Evolutionary conservation across 2,329 filamentous ascomycete species (phyloP).

Genomic region (Microascus cirrosus): DNA sequence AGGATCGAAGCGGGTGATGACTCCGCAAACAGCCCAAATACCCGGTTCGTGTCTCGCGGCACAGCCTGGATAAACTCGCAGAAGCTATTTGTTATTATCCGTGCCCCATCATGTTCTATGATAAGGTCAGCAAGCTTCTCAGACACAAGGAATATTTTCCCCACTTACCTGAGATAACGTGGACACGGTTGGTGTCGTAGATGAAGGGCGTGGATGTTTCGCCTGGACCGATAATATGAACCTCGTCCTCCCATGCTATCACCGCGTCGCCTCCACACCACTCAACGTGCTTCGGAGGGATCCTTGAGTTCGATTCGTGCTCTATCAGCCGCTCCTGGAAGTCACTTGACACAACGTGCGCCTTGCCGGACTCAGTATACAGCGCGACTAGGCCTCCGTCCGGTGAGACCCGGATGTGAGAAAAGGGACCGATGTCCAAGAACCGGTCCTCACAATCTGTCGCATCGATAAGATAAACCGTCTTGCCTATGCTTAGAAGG

Average conservation of each 20-base stretch:
- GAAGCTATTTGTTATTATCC: slow-evolving; percentile 82
- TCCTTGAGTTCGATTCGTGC: slow-evolving; percentile 79
- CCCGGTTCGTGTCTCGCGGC: slow-evolving; percentile 72
- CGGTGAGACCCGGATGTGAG: slow-evolving; percentile 80
- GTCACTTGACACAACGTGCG: slow-evolving; percentile 90
- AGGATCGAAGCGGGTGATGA: slow-evolving; percentile 87
- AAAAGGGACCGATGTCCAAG: slow-evolving; percentile 85
- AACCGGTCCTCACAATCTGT: slow-evolving; percentile 85
- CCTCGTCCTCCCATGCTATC: slow-evolving; percentile 94
- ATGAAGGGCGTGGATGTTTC: slow-evolving; percentile 69
- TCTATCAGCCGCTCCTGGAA: slow-evolving; percentile 89
- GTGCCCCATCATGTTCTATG: slow-evolving; percentile 70
- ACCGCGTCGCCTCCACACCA: slow-evolving; percentile 97
- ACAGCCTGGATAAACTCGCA: slow-evolving; percentile 97
- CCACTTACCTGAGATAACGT: slow-evolving; percentile 66
- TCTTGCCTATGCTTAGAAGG: slow-evolving; percentile 72
- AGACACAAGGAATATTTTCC: not conserved
- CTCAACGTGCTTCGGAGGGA: slow-evolving; percentile 74
- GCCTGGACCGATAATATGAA: slow-evolving; percentile 82
- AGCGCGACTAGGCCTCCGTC: slow-evolving; percentile 82
- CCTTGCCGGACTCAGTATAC: slow-evolving; percentile 73
- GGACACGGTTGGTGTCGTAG: slow-evolving; percentile 82
- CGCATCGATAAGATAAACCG: slow-evolving; percentile 77
- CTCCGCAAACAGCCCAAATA: slow-evolving; percentile 80
- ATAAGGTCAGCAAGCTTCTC: not conserved